These are phyloP conservation scores for Helotiales sp. DNA, from an alignment of 2,329 filamentous ascomycete species.

Conservation along the genomic window DNA sequence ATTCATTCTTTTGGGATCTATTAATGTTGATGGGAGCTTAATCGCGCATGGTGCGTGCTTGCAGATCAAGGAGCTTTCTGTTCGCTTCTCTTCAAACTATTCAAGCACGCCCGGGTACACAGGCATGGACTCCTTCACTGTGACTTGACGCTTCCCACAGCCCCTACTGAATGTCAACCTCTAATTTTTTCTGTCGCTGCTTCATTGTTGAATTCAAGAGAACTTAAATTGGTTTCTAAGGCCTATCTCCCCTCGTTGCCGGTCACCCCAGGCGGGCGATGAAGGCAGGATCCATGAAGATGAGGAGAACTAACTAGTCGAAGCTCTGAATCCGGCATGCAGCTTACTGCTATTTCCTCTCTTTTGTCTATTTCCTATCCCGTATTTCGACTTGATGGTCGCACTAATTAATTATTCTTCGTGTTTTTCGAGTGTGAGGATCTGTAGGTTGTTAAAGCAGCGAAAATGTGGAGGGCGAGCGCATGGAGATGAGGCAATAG, in stretches of 20 bases:
- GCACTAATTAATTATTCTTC: not conserved
- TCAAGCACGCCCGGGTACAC: too few relatives aligned
- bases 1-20: not conserved
- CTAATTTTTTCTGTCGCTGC: not conserved
- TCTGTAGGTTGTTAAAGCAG: not conserved
- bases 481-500: not conserved
- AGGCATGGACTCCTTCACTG: too few relatives aligned
- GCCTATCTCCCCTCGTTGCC: too few relatives aligned
- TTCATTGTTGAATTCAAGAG: too few relatives aligned
- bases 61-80: not conserved
- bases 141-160: too few relatives aligned
- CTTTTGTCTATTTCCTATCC: not conserved
- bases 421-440: not conserved
- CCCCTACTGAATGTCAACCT: not conserved
- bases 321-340: too few relatives aligned
- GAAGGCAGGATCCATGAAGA: not conserved
- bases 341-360: not conserved
- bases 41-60: not conserved
- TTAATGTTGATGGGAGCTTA: not conserved
- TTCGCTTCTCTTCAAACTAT: not conserved
- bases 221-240: too few relatives aligned
- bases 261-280: too few relatives aligned
- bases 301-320: too few relatives aligned
- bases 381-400: not conserved
- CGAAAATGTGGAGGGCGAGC: not conserved